A percentile compares a stretch with the other conserved stretches of the same genome.
Conservation (phyloP, 768 basidiomycete species). For the Russula olivacea region DNA sequence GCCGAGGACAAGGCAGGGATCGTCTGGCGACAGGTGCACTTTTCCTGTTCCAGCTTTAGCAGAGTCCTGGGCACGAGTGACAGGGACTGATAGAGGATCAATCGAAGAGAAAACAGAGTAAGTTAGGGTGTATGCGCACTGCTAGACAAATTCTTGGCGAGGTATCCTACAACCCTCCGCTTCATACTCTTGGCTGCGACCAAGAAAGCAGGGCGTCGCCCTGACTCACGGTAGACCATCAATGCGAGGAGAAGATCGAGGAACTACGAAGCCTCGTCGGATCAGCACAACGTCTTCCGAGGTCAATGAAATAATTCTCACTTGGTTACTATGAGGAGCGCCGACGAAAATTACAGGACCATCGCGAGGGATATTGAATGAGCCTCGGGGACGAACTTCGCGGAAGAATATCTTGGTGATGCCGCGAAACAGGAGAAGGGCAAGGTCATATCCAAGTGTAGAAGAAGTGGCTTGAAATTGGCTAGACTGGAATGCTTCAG, state of each 20-base stretch:
- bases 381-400: conserved; percentile 87
- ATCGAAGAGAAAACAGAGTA: not conserved
- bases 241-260: conserved; percentile 82
- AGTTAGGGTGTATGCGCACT: conserved; percentile 46
- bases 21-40: conserved; percentile 62
- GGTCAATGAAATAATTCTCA: conserved; percentile 28
- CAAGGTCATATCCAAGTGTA: conserved; percentile 54
- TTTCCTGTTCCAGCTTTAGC: conserved; percentile 72
- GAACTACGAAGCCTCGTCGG: conserved; percentile 50
- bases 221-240: conserved; percentile 77
- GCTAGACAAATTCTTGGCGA: conserved; percentile 76
- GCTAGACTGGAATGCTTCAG: not conserved
- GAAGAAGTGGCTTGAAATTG: conserved; percentile 1
- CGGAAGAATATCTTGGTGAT: conserved; percentile 93
- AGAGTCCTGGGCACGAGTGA: conserved; percentile 83
- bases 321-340: conserved; percentile 91
- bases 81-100: conserved; percentile 59
- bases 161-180: conserved; percentile 65
- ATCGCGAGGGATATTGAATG: conserved; percentile 85
- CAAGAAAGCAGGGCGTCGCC: conserved; percentile 75
- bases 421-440: conserved; percentile 76
- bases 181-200: conserved; percentile 87
- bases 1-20: conserved; percentile 79
- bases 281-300: conserved; percentile 1
- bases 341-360: conserved; percentile 93